Evolutionary conservation across 345 rosid species (phyloP).

Genomic region (Eucalyptus sp.): DNA sequence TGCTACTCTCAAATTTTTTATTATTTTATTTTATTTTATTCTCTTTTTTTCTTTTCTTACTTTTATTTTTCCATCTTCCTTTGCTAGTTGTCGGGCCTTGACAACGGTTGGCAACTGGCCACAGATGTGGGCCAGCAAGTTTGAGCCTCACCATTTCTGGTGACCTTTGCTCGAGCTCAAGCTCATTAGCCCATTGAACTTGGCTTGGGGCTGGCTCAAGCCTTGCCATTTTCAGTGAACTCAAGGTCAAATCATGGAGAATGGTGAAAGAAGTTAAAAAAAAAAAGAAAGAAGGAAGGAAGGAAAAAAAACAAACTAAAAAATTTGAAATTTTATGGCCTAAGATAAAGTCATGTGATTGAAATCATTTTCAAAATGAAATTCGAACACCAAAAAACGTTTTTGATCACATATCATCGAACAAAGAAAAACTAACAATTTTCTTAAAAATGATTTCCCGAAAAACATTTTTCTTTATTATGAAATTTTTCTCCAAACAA

Average conservation of each 20-base stretch:
- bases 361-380: too few species aligned
- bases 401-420: not conserved
- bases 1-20: fast-evolving
- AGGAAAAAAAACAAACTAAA: too few species aligned
- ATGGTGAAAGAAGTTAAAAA: fast-evolving
- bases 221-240: fast-evolving
- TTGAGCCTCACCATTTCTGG: not conserved
- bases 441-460: fast-evolving
- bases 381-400: fast-evolving
- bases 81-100: fast-evolving
- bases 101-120: fast-evolving
- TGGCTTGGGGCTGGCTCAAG: too few species aligned
- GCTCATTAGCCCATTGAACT: too few species aligned
- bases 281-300: too few species aligned
- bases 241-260: too few species aligned
- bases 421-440: too few species aligned
- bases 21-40: too few species aligned
- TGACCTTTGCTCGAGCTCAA: not conserved
- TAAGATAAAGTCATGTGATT: too few species aligned
- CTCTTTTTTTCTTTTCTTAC: too few species aligned
- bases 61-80: too few species aligned
- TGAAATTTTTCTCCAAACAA: not conserved
- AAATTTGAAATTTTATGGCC: fast-evolving
- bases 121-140: fast-evolving
- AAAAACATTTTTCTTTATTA: too few species aligned